Base-by-base conservation (phyloP, 768 basidiomycete species). In the Fistulinella prunicolor region DNA sequence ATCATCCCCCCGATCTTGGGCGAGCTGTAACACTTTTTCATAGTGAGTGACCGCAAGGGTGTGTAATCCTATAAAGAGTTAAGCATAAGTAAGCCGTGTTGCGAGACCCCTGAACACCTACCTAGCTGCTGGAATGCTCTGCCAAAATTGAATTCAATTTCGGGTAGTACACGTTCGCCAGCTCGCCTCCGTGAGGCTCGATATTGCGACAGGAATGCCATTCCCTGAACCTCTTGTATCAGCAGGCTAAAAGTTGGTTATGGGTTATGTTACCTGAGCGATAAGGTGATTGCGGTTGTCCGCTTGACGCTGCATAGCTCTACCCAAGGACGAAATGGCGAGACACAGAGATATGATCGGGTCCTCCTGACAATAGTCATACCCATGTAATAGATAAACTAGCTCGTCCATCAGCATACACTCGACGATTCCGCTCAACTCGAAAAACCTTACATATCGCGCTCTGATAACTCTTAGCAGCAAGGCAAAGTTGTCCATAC, bases 71-170 rank as follows among this genome's bases (percentile, higher is more conserved):
- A 22, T 19, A 34, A 19, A 5, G 16, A 17, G 13, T 41, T 29
- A 32, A 42, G 3, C 38, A 36, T n/a, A n/a, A n/a, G n/a, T 50
- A 45, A 48, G 26, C 38, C 16, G 28, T 17, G 17, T 34, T 20
- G 8, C 14, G 32, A 44, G 20, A 42, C 24, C 9, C 21, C 12
- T 1, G 12, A 19, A 45, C 6, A 58, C 78, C 46, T 51, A 92
- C 93, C 89, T n/a, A 96, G 73, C 50, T 94, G 89, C 61, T 98
- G 95, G 63, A 96, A 98, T 1, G 83, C 81, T 38, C 95, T 76
- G 0, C 86, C 95, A 61, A 94, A 89, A 65, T 99, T 99, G 64
- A 80, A 97, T 49, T 99, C 91, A 4, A 95, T 85, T 65, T 98
- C 94, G 23, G 82, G 78, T 20, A 77, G 55, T 3, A 71, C 45